Percentiles rank a stretch among this genome's conserved stretches.
Evolutionary conservation across 2,329 filamentous ascomycete species (phyloP).

Genomic region (Scorias spongiosa): DNA sequence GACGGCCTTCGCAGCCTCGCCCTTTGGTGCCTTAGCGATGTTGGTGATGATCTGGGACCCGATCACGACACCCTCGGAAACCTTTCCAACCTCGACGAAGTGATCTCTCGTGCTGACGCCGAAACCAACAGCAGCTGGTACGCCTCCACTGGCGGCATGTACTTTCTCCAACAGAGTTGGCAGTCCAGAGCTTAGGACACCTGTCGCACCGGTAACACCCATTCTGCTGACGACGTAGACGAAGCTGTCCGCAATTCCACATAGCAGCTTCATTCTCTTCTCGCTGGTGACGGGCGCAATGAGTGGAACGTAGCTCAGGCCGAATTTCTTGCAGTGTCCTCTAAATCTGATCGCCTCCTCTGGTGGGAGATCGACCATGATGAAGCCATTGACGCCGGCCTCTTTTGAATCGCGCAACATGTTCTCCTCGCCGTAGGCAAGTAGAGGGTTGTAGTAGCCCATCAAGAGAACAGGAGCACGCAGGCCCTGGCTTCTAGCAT

Average conservation of each 20-base stretch:
- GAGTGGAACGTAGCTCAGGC: constrained; percentile 90
- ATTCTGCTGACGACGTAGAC: constrained; percentile 97
- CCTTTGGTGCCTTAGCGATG: constrained; percentile 51
- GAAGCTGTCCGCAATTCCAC: constrained; percentile 93
- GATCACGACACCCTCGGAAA: constrained; percentile 90
- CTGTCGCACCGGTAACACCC: constrained; percentile 86
- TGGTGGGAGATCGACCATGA: constrained; percentile 86
- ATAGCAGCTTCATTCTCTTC: constrained; percentile 84
- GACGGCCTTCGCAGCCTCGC: constrained; percentile 55
- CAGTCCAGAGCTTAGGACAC: constrained; percentile 65
- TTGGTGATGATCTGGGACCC: constrained; percentile 88
- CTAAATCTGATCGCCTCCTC: constrained; percentile 92
- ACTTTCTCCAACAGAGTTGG: constrained; percentile 72
- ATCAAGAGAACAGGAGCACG: constrained; percentile 78
- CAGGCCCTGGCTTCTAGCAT: constrained; percentile 62
- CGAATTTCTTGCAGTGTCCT: constrained; percentile 62
- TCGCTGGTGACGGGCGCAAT: constrained; percentile 92
- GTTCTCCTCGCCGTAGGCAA: constrained; percentile 85
- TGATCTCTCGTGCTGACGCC: constrained; percentile 93
- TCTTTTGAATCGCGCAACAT: constrained; percentile 72
- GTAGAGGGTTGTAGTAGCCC: constrained; percentile 96
- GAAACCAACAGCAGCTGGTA: constrained; percentile 85
- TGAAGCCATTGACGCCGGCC: constrained; percentile 87
- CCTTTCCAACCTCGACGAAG: constrained; percentile 67
- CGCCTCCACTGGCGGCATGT: constrained; percentile 80